Conservation (phyloP, 2,329 filamentous ascomycete species). For the Fusarium circinatum region DNA sequence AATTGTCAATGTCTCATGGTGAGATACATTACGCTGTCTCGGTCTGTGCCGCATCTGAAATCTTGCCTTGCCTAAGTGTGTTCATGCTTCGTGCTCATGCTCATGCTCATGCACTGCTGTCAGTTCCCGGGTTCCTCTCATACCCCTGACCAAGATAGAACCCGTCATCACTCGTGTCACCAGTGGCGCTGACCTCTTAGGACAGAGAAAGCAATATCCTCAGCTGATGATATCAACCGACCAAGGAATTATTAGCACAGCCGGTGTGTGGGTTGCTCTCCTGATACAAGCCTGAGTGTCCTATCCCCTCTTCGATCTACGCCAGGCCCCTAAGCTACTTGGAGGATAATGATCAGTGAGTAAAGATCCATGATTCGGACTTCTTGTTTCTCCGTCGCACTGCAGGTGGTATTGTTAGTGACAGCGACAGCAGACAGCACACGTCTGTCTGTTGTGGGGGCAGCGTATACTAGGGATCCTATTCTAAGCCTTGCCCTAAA, state of each 20-base stretch:
- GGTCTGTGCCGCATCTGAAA: slow-evolving; percentile 41
- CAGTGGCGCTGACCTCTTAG: not conserved
- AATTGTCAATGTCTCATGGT: slow-evolving; percentile 11
- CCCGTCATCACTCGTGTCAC: slow-evolving; percentile 34
- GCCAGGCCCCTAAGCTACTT: slow-evolving; percentile 21
- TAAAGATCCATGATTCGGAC: slow-evolving; percentile 7
- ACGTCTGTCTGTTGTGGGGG: slow-evolving; percentile 25
- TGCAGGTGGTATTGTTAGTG: slow-evolving; percentile 38
- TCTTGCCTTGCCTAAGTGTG: slow-evolving; percentile 23
- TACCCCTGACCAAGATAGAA: slow-evolving; percentile 23
- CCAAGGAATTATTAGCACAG: slow-evolving; percentile 34
- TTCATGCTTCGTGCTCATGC: slow-evolving; percentile 12
- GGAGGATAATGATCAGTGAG: not conserved
- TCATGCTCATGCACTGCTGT: slow-evolving; percentile 29
- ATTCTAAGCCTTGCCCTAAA: slow-evolving; percentile 23
- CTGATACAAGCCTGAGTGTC: slow-evolving; percentile 1
- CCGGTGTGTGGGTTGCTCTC: slow-evolving; percentile 16
- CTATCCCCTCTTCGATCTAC: slow-evolving; percentile 11
- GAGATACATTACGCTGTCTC: slow-evolving; percentile 36
- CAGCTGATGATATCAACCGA: slow-evolving; percentile 34
- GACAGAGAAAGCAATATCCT: slow-evolving; percentile 10
- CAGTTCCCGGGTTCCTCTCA: slow-evolving; percentile 25
- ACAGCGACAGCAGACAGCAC: slow-evolving; percentile 22
- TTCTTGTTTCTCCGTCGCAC: slow-evolving; percentile 38
- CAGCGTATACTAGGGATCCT: slow-evolving; percentile 24